phyloP scores from a whole-genome alignment of 306 rosid genomes.

The Styphnolobium japonicum region DNA sequence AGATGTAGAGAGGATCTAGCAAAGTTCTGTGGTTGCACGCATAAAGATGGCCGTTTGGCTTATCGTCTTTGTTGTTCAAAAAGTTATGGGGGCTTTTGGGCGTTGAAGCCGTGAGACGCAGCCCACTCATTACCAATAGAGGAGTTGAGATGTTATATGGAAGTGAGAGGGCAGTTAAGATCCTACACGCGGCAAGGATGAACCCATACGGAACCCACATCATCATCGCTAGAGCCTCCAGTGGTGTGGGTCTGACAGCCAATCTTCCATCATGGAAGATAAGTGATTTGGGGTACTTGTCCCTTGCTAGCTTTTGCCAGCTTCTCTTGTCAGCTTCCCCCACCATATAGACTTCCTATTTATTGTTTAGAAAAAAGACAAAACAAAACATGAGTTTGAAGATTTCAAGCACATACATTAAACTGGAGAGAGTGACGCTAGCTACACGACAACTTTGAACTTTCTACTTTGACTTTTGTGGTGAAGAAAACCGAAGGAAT shows the following conservation, averaged over 20 bases:
- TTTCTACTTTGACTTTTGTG: not conserved
- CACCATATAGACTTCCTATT: slow-evolving; percentile 59
- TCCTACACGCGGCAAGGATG: slow-evolving; percentile 29
- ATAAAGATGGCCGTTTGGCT: slow-evolving; percentile 32
- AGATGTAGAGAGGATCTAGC: slow-evolving; percentile 57
- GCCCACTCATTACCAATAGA: slow-evolving; percentile 38
- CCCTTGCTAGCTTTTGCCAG: slow-evolving; percentile 50
- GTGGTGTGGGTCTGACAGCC: slow-evolving; percentile 52
- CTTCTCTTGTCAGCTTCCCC: slow-evolving; percentile 43
- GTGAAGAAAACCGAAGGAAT: not conserved
- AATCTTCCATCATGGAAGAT: slow-evolving; percentile 77
- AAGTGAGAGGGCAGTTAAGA: not conserved
- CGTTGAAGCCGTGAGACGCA: slow-evolving; percentile 27
- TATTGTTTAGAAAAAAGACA: not conserved
- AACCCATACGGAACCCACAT: slow-evolving; percentile 58
- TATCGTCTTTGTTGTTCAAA: not conserved
- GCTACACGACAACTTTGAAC: not conserved
- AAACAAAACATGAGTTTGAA: not conserved
- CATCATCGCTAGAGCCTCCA: slow-evolving; percentile 24
- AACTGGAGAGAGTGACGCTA: not conserved
- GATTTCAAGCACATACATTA: too few species aligned
- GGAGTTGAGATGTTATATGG: slow-evolving; percentile 43
- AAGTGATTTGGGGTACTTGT: slow-evolving; percentile 48
- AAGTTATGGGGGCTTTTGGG: not conserved
- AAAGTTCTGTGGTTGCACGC: slow-evolving; percentile 78